Base-by-base conservation (phyloP, 371 early-diverging fungal genomes). In the Syncephalis fuscata region DNA sequence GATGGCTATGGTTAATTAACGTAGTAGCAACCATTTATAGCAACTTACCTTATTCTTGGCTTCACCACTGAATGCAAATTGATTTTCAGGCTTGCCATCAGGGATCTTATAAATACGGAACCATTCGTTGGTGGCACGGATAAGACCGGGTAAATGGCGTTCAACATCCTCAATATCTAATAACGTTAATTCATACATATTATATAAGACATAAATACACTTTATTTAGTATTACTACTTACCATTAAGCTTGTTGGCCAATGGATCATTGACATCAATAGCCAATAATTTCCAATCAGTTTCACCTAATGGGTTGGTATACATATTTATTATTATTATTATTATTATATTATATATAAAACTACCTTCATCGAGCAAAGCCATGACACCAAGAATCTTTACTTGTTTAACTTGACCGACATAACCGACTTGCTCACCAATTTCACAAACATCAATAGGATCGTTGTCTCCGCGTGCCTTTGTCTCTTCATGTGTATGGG, bases 41-140 rank as follows among this genome's bases (percentile, higher is more conserved):
- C 11, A 40, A 1, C 16, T 15, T 17, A 70, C 74, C 58, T 68
- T 82, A 65, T 83, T 71, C 65, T 81, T 80, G 60, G 83, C 85
- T 62, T 85, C 73, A 50, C 95, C 99, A 60, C 76, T 70, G 65
- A 98, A 93, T 37, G 96, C 99, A 71, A 99, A 99, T 65, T 80
- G 67, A 74, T 99, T 99, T 66, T 85, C 88, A 46, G 89, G 88
- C 74, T 98, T 98, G 50, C 96, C 96, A 73, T 98, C 98, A 22
- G 99, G 98, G 62, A 99, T 83, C 75, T 99, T 99, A 82, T 99
- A 99, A 63, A 93, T 80, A 56, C 87, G 85, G 84, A 99, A 97
- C 98, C 99, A 99, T 60, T 92, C 87, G 60, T 83, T 80, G 37
- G 97, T 92, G 41, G 90, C 90, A 48, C 85, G 81, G 39, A 99